A percentile compares a stretch with the other conserved stretches of the same genome.
Conservation (phyloP, 371 early-diverging fungal genomes). For the Mortierella sp. region DNA sequence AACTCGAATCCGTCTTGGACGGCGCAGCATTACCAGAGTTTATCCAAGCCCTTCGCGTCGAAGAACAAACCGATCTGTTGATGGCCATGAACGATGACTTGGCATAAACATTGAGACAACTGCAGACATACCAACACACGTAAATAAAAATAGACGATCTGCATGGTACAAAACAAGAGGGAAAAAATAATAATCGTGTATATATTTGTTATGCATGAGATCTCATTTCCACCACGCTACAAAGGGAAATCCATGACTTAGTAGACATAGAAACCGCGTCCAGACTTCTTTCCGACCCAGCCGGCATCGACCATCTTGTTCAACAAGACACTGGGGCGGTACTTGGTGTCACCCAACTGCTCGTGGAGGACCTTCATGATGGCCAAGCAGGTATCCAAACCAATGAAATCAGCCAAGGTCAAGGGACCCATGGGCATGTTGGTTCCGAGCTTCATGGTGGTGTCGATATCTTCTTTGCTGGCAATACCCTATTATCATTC, state of each 20-base stretch:
- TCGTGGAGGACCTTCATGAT: constrained; percentile 96
- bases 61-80: constrained; percentile 51
- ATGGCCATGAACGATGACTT: constrained; percentile 55
- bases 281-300: constrained; percentile 95
- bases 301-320: constrained; percentile 98
- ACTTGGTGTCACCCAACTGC: constrained; percentile 97
- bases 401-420: constrained; percentile 98
- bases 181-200: not conserved
- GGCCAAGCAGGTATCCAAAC: constrained; percentile 97
- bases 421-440: constrained; percentile 99
- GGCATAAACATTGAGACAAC: not conserved
- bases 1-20: constrained; percentile 76
- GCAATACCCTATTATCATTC: constrained; percentile 81
- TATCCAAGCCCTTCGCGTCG: constrained; percentile 46
- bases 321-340: constrained; percentile 93
- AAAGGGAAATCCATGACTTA: constrained; percentile 8
- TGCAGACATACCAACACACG: not conserved
- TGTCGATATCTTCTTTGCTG: constrained; percentile 96
- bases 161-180: too few relatives aligned
- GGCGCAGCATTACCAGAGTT: constrained; percentile 63
- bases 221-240: not conserved
- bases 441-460: constrained; percentile 97
- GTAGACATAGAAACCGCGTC: constrained; percentile 88
- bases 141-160: not conserved
- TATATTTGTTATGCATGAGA: constrained; percentile 2